Percentiles rank a stretch among this genome's conserved stretches.
These are phyloP conservation scores for Termitomyces sp. DNA, from an alignment of 768 basidiomycete species.

Conservation along the genomic window DNA sequence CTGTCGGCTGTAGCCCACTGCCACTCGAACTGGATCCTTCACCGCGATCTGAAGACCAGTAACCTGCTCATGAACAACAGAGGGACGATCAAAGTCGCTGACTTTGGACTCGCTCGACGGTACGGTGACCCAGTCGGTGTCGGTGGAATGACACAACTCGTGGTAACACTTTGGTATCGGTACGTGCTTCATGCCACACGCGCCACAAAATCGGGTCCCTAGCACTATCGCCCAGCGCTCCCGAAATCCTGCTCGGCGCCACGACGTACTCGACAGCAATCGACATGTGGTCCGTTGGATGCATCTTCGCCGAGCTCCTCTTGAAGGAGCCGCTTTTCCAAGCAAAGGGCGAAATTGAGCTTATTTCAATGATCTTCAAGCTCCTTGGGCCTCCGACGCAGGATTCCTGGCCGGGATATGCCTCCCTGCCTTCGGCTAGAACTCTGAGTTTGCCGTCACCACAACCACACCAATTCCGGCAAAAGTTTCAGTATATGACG, in stretches of 20 bases:
- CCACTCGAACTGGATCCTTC: conserved; percentile 96
- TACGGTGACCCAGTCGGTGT: conserved; percentile 96
- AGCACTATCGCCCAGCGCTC: conserved; percentile 54
- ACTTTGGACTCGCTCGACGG: conserved; percentile 93
- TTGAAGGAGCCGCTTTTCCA: conserved; percentile 96
- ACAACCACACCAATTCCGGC: conserved; percentile 71
- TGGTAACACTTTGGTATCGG: conserved; percentile 99
- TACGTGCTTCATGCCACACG: conserved; percentile 27
- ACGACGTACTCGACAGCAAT: conserved; percentile 92
- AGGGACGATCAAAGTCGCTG: conserved; percentile 97
- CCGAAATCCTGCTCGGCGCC: conserved; percentile 91
- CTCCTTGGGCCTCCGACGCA: conserved; percentile 91
- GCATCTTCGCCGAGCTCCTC: conserved; percentile 95
- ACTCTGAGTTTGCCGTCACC: conserved; percentile 71
- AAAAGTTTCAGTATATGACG: conserved; percentile 83
- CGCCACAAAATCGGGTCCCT: conserved; percentile 3
- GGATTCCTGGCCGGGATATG: conserved; percentile 83
- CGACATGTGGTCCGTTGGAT: conserved; percentile 98
- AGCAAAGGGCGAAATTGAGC: conserved; percentile 92
- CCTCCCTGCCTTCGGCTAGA: conserved; percentile 73
- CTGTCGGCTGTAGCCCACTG: conserved; percentile 91
- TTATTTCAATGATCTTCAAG: conserved; percentile 91
- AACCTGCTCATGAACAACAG: conserved; percentile 99
- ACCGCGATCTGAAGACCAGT: conserved; percentile 95
- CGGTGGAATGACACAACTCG: conserved; percentile 96